Evolutionary conservation across 2,329 filamentous ascomycete species (phyloP).

Genomic region (Aspergillus neotritici): DNA sequence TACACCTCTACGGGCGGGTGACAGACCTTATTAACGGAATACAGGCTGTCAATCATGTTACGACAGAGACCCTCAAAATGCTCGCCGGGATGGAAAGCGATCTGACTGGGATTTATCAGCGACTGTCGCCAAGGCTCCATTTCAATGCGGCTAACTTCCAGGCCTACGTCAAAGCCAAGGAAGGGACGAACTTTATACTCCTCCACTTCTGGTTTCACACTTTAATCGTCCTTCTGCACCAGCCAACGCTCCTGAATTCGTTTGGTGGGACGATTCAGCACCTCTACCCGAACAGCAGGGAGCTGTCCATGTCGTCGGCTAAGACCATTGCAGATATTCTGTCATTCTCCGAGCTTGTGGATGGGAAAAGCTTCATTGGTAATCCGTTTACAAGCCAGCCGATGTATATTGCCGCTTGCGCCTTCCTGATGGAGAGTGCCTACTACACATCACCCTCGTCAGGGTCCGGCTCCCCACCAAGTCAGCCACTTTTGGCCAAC

Average conservation of each 20-base stretch:
- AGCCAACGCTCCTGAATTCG: conserved; percentile 73
- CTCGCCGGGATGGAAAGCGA: conserved; percentile 75
- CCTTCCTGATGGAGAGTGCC: conserved; percentile 77
- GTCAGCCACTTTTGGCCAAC: conserved; percentile 25
- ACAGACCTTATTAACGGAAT: conserved; percentile 82
- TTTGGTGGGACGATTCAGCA: conserved; percentile 66
- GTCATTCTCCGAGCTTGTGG: conserved; percentile 77
- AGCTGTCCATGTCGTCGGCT: conserved; percentile 77
- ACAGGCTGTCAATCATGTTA: conserved; percentile 66
- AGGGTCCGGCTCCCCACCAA: conserved; percentile 51
- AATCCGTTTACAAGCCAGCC: conserved; percentile 88
- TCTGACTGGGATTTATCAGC: conserved; percentile 68
- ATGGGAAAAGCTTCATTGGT: conserved; percentile 77
- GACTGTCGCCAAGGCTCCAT: conserved; percentile 66
- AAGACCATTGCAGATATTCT: conserved; percentile 89
- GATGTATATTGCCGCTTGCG: conserved; percentile 86
- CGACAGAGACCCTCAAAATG: conserved; percentile 64
- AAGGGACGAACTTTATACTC: conserved; percentile 81
- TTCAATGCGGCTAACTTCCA: conserved; percentile 86
- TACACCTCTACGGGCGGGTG: conserved; percentile 77
- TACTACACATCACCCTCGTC: conserved; percentile 63
- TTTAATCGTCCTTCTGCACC: conserved; percentile 76
- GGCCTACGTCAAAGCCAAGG: conserved; percentile 70
- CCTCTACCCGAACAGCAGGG: conserved; percentile 72
- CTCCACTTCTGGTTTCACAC: conserved; percentile 88